Evolutionary conservation across 176 grass and related monocot genomes (phyloP).

Genomic region (Oryza glaberrima): DNA sequence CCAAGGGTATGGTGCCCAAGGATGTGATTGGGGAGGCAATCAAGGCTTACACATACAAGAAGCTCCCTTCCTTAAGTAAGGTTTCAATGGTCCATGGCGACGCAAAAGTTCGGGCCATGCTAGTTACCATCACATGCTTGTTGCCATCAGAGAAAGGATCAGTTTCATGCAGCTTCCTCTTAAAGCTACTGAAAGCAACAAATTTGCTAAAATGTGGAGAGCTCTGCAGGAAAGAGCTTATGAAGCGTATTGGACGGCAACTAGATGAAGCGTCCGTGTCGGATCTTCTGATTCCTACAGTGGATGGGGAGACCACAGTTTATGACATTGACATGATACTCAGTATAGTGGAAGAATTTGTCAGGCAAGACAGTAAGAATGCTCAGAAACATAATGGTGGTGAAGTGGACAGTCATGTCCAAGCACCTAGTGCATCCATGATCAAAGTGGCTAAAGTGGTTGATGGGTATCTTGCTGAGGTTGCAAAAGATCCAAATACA

Average conservation of each 20-base stretch:
- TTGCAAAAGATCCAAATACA: slow-evolving; percentile 80
- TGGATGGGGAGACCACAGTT: slow-evolving; percentile 61
- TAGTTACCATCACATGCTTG: slow-evolving; percentile 84
- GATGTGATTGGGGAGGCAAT: slow-evolving; percentile 85
- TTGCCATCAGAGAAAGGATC: slow-evolving; percentile 84
- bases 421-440: slow-evolving; percentile 62
- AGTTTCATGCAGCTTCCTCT: slow-evolving; percentile 91
- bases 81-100: slow-evolving; percentile 78
- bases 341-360: slow-evolving; percentile 85
- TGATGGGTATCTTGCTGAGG: slow-evolving; percentile 83
- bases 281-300: slow-evolving; percentile 87
- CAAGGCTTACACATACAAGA: slow-evolving; percentile 91
- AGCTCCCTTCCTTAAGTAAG: slow-evolving; percentile 71
- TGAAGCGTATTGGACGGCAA: slow-evolving; percentile 85
- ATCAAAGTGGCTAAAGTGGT: slow-evolving; percentile 75
- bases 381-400: slow-evolving; percentile 46
- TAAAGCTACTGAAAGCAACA: slow-evolving; percentile 85
- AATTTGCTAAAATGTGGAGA: slow-evolving; percentile 69
- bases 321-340: slow-evolving; percentile 91
- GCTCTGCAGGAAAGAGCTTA: slow-evolving; percentile 79
- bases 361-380: slow-evolving; percentile 64
- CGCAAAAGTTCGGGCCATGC: slow-evolving; percentile 66
- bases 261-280: slow-evolving; percentile 77
- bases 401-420: slow-evolving; percentile 53
- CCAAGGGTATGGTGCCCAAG: slow-evolving; percentile 61